phyloP scores from a whole-genome alignment of 169 alveolate species.

The Cryptosporidium felis region DNA sequence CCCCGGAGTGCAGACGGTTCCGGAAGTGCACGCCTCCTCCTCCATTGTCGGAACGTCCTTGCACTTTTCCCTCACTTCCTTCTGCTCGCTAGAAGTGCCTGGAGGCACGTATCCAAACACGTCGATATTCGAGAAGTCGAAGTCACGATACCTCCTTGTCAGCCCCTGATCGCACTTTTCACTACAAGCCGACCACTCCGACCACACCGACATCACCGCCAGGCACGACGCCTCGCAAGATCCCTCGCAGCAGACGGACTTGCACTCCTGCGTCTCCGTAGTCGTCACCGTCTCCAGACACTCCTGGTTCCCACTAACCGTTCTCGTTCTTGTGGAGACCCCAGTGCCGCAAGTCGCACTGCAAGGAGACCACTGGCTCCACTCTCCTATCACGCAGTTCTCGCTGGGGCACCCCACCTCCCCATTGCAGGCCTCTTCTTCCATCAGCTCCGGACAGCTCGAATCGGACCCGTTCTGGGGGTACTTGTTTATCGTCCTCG shows the following conservation, averaged over 20 bases:
- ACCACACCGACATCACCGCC: slow-evolving; percentile 44
- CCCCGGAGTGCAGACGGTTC: slow-evolving; percentile 14
- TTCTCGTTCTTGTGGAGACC: slow-evolving; percentile 50
- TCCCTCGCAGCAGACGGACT: background rate
- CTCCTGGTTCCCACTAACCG: slow-evolving; percentile 10
- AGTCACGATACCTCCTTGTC: slow-evolving; percentile 16
- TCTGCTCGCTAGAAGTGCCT: slow-evolving; percentile 42
- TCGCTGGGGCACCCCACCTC: slow-evolving; percentile 36
- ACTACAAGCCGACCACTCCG: slow-evolving; percentile 52
- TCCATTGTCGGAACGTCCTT: slow-evolving; percentile 30
- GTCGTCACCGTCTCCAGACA: background rate
- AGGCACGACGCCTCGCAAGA: background rate
- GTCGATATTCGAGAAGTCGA: slow-evolving; percentile 48
- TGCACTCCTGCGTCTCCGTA: slow-evolving; percentile 8
- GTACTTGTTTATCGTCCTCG: slow-evolving; percentile 69
- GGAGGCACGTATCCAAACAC: slow-evolving; percentile 42
- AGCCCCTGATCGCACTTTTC: slow-evolving; percentile 44
- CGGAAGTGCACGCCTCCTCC: slow-evolving; percentile 23
- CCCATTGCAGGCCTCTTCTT: slow-evolving; percentile 51
- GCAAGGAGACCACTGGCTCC: slow-evolving; percentile 76
- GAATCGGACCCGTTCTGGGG: slow-evolving; percentile 72
- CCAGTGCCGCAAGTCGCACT: slow-evolving; percentile 75
- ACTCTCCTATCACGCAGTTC: slow-evolving; percentile 73
- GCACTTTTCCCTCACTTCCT: slow-evolving; percentile 7
- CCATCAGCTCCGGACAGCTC: slow-evolving; percentile 72